phyloP scores from a whole-genome alignment of 495 filamentous ascomycete genomes.

The Pseudomonodictys pantanalensis region DNA sequence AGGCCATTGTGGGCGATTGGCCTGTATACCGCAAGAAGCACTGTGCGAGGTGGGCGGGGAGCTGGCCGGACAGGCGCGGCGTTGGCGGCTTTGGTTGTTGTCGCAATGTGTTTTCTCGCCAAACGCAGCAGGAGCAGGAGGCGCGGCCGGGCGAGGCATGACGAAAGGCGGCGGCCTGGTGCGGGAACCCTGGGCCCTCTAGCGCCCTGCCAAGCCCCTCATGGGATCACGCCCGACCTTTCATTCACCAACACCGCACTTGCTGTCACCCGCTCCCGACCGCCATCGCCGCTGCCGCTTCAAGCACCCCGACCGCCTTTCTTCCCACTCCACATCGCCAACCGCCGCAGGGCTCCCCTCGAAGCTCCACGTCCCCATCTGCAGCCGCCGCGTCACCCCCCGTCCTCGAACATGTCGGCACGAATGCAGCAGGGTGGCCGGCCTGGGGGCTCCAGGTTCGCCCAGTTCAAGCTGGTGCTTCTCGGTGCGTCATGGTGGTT shows the following conservation, averaged over 20 bases:
- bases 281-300: neutral
- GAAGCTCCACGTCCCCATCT: neutral
- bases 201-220: conserved; percentile 5
- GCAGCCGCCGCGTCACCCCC: conserved; percentile 25
- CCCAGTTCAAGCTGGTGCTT: conserved; percentile 98
- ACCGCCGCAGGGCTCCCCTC: neutral
- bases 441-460: conserved; percentile 75
- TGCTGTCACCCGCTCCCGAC: neutral
- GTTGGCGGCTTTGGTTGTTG: neutral
- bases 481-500: conserved; percentile 64
- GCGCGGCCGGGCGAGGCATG: too few relatives aligned
- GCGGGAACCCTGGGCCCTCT: neutral
- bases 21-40: neutral
- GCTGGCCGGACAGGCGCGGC: neutral
- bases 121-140: too few relatives aligned
- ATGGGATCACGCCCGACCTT: conserved; percentile 25
- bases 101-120: neutral
- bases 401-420: conserved; percentile 64
- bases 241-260: conserved; percentile 4
- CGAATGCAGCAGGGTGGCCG: conserved; percentile 73
- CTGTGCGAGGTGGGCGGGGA: neutral
- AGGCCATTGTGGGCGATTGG: conserved; percentile 50
- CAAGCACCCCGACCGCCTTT: neutral
- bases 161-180: conserved; percentile 16
- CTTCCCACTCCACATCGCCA: neutral